Percentiles rank a stretch among this genome's conserved stretches.
These are phyloP conservation scores for Thymus quinquecostatus DNA, from an alignment of 257 asterid genomes.

Conservation along the genomic window DNA sequence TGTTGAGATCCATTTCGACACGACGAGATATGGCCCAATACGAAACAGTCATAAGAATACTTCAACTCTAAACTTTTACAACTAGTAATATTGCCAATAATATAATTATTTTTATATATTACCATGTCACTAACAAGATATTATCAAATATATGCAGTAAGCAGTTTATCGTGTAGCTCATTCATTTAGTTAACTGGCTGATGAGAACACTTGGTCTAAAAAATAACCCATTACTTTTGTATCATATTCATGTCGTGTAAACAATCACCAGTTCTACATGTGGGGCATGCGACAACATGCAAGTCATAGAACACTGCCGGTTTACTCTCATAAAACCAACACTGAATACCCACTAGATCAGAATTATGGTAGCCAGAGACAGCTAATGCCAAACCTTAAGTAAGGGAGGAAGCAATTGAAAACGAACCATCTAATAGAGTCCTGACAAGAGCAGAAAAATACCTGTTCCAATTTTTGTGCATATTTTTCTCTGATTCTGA, in stretches of 20 bases:
- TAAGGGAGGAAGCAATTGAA: conserved; percentile 18
- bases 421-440: conserved; percentile 19
- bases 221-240: neutral
- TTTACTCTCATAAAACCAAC: no score
- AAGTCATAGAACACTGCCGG: neutral
- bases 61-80: no score
- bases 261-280: neutral
- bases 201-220: neutral
- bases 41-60: no score
- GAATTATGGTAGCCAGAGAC: conserved; percentile 12
- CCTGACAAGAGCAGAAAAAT: conserved; percentile 27
- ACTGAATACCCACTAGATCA: neutral
- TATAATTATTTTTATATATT: neutral
- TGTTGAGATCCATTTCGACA: no score
- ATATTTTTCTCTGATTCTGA: conserved; percentile 45
- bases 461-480: conserved; percentile 63
- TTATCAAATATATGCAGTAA: neutral
- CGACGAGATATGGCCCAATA: no score
- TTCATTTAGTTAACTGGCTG: no score
- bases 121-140: neutral
- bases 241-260: neutral
- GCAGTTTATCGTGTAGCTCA: neutral
- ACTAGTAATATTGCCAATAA: no score
- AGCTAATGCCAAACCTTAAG: conserved; percentile 11
- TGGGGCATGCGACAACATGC: neutral